A percentile compares a stretch with the other conserved stretches of the same genome.
Evolutionary conservation across 2,329 filamentous ascomycete species (phyloP).

Genomic region (Annulohypoxylon truncatum): DNA sequence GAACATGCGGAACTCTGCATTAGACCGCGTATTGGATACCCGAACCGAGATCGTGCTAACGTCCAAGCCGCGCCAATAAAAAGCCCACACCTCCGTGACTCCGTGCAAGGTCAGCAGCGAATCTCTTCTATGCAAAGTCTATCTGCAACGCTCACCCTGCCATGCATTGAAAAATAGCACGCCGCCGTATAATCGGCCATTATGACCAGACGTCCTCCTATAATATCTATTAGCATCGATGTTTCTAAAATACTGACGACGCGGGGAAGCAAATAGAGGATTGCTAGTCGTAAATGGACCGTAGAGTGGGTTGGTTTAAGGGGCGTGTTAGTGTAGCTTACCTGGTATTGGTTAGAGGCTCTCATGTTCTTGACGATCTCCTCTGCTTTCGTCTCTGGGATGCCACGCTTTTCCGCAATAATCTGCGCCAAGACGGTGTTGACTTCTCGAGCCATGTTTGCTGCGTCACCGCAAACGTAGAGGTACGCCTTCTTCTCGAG

Average conservation of each 20-base stretch:
- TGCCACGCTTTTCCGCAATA: constrained; percentile 82
- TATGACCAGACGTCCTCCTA: constrained; percentile 80
- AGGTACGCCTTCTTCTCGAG: constrained; percentile 90
- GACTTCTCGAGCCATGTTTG: constrained; percentile 96
- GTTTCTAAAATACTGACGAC: too few relatives aligned
- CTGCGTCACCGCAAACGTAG: constrained; percentile 97
- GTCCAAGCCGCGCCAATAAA: constrained; percentile 24
- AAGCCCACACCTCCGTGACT: constrained; percentile 41
- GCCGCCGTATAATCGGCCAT: constrained; percentile 35
- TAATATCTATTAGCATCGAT: constrained; percentile 49
- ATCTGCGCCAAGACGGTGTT: constrained; percentile 89
- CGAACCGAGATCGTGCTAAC: constrained; percentile 30
- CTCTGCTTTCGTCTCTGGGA: constrained; percentile 88
- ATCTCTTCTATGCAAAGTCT: constrained; percentile 45
- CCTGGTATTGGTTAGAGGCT: constrained; percentile 95
- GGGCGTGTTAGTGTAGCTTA: constrained; percentile 53
- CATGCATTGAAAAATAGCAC: constrained; percentile 42
- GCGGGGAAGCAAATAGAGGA: neutral
- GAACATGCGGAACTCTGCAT: constrained; percentile 25
- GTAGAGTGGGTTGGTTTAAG: constrained; percentile 2
- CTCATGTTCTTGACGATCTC: constrained; percentile 98
- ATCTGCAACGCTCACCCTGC: constrained; percentile 41
- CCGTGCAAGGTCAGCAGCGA: constrained; percentile 35
- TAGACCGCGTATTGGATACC: constrained; percentile 39
- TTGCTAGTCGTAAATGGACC: constrained; percentile 1